These are phyloP conservation scores for Komagataella pseudopastoris DNA, from an alignment of 805 yeast genomes.

Conservation along the genomic window DNA sequence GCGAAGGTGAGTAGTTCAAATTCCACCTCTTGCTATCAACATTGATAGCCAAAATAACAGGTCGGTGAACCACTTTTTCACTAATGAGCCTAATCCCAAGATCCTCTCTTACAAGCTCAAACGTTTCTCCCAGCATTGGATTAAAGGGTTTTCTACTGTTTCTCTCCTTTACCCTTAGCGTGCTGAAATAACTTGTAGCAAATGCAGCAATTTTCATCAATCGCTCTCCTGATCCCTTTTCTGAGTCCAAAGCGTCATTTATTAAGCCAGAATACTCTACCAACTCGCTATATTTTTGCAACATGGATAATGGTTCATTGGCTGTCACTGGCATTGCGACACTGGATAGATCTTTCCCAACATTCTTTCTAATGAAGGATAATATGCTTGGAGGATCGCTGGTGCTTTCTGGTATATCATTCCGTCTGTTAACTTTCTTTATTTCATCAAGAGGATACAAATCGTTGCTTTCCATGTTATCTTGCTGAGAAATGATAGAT, in stretches of 20 bases:
- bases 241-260: constrained; percentile 40
- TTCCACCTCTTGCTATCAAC: constrained; percentile 66
- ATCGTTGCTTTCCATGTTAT: constrained; percentile 10
- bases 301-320: constrained; percentile 79
- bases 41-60: constrained; percentile 71
- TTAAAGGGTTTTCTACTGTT: constrained; percentile 84
- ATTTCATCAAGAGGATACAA: constrained; percentile 60
- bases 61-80: constrained; percentile 84
- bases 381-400: constrained; percentile 74
- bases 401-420: constrained; percentile 41
- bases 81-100: constrained; percentile 58
- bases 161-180: constrained; percentile 62
- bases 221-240: constrained; percentile 39
- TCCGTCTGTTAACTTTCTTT: constrained; percentile 34
- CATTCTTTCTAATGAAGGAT: constrained; percentile 72
- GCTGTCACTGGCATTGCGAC: constrained; percentile 90
- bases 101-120: constrained; percentile 78
- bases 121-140: constrained; percentile 90
- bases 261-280: constrained; percentile 65
- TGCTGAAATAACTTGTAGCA: constrained; percentile 63
- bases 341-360: constrained; percentile 79
- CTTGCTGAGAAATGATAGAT: background rate
- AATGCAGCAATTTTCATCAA: constrained; percentile 64
- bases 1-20: constrained; percentile 47
- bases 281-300: constrained; percentile 70